A percentile compares a stretch with the other conserved stretches of the same genome.
Evolutionary conservation across 257 asterid species (phyloP).

Genomic region (Nyctanthes arbortristis): DNA sequence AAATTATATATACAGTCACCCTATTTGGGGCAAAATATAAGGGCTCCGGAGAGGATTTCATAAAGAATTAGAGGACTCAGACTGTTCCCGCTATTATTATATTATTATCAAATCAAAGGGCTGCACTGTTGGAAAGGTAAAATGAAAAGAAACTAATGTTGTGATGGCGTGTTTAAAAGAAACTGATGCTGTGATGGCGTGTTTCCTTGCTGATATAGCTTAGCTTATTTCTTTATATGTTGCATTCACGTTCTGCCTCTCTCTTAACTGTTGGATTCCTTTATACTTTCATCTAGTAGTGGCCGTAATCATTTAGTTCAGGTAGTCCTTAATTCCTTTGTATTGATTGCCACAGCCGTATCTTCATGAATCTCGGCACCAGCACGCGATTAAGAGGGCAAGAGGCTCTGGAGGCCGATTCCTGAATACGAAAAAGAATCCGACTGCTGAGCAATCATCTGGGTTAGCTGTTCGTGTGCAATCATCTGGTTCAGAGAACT

Average conservation of each 20-base stretch:
- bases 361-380: conserved; percentile 82
- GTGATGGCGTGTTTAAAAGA: too few relatives aligned
- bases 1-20: too few relatives aligned
- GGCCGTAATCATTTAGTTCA: not conserved
- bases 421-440: conserved; percentile 61
- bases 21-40: not conserved
- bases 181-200: not conserved
- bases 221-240: not conserved
- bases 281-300: not conserved
- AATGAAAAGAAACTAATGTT: too few relatives aligned
- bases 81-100: not conserved
- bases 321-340: conserved; percentile 1
- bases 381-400: conserved; percentile 76
- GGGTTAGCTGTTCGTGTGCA: conserved; percentile 33
- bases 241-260: not conserved
- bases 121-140: not conserved
- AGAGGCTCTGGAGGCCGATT: conserved; percentile 88
- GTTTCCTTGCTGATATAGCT: not conserved
- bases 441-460: conserved; percentile 30
- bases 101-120: too few relatives aligned
- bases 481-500: conserved; percentile 46
- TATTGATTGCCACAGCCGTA: conserved; percentile 56
- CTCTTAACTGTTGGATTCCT: not conserved
- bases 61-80: not conserved
- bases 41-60: not conserved